A percentile compares a stretch with the other conserved stretches of the same genome.
These are phyloP conservation scores for Nakaseomyces sp. DNA, from an alignment of 1,139 yeast genomes.

Conservation along the genomic window DNA sequence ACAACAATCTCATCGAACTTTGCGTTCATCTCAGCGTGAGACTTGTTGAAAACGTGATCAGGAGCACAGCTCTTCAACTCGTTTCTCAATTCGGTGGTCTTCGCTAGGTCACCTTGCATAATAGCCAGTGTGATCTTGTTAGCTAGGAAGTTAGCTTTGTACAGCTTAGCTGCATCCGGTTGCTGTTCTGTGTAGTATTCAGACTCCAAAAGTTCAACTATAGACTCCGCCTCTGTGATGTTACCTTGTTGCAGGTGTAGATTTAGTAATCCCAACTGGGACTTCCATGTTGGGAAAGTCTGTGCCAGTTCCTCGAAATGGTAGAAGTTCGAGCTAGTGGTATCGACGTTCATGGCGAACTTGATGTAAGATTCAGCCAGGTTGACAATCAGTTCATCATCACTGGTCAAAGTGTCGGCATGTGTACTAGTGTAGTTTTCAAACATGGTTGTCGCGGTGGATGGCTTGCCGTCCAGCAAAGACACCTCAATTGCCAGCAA, in stretches of 20 bases:
- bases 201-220: slow-evolving; percentile 29
- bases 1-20: slow-evolving; percentile 47
- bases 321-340: slow-evolving; percentile 28
- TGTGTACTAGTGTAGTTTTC: slow-evolving; percentile 24
- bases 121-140: slow-evolving; percentile 46
- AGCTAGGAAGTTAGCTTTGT: slow-evolving; percentile 41
- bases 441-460: slow-evolving; percentile 22
- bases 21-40: slow-evolving; percentile 39
- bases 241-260: slow-evolving; percentile 36
- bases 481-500: slow-evolving; percentile 28
- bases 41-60: slow-evolving; percentile 39
- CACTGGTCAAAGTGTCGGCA: slow-evolving; percentile 26
- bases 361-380: slow-evolving; percentile 30
- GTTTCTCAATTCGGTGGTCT: slow-evolving; percentile 34
- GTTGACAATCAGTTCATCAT: slow-evolving; percentile 29
- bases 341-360: slow-evolving; percentile 26
- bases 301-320: slow-evolving; percentile 32
- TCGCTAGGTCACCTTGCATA: slow-evolving; percentile 37
- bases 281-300: slow-evolving; percentile 32
- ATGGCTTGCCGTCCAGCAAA: slow-evolving; percentile 20
- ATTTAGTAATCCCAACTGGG: slow-evolving; percentile 33
- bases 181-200: slow-evolving; percentile 25
- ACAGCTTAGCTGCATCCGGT: slow-evolving; percentile 19
- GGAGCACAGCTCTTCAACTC: slow-evolving; percentile 38
- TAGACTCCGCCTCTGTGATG: slow-evolving; percentile 37